Evolutionary conservation across 78 protist species (phyloP).

Genomic region (Chrysochromulina parva): DNA sequence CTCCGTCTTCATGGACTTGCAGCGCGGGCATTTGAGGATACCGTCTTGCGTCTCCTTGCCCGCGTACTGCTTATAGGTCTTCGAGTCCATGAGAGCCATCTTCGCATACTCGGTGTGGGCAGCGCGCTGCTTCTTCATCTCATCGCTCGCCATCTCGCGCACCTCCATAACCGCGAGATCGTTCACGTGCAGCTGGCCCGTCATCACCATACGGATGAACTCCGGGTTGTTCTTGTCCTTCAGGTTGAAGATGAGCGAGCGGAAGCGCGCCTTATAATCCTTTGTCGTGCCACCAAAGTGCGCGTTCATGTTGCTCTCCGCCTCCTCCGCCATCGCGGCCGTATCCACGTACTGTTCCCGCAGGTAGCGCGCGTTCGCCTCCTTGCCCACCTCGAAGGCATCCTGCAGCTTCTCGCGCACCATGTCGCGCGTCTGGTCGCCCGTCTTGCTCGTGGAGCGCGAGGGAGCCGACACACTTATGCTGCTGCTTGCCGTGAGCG

Average conservation of each 20-base stretch:
- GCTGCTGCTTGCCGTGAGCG: too few relatives aligned
- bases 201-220: not conserved
- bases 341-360: not conserved
- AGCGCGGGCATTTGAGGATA: not conserved
- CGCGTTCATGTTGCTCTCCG: not conserved
- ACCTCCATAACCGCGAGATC: not conserved
- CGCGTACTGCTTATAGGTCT: not conserved
- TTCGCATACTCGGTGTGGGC: not conserved
- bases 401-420: too few relatives aligned
- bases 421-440: too few relatives aligned
- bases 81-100: not conserved
- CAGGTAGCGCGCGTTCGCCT: too few relatives aligned
- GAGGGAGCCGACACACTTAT: too few relatives aligned
- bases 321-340: not conserved
- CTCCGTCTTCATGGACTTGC: not conserved
- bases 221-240: not conserved
- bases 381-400: too few relatives aligned
- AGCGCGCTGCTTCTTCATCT: not conserved
- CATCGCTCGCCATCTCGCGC: not conserved
- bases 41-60: not conserved
- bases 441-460: too few relatives aligned
- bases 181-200: not conserved
- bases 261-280: not conserved
- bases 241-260: constrained; percentile 17
- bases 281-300: not conserved